Conservation (phyloP, 805 yeast species). For the Metschnikowia continentalis region DNA sequence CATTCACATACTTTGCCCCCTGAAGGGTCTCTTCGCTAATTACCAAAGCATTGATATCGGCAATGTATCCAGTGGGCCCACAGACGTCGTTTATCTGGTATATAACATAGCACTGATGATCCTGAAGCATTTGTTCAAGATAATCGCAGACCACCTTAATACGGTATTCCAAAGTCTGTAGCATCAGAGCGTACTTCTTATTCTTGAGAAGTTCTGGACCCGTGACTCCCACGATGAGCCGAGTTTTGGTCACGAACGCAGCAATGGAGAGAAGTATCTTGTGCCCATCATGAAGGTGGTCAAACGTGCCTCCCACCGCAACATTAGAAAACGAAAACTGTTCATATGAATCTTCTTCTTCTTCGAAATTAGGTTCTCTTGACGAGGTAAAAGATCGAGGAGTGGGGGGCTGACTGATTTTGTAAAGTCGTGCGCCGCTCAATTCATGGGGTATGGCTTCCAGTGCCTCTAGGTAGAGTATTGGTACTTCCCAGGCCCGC, state of each 20-base stretch:
- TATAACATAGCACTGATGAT: slow-evolving; percentile 45
- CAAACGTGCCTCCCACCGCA: slow-evolving; percentile 96
- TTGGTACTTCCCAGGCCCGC: background rate
- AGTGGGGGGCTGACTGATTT: background rate
- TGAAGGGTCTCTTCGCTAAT: slow-evolving; percentile 73
- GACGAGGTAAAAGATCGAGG: background rate
- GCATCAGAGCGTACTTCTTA: slow-evolving; percentile 63
- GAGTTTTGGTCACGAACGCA: slow-evolving; percentile 51
- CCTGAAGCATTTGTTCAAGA: slow-evolving; percentile 41
- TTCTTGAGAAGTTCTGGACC: slow-evolving; percentile 68
- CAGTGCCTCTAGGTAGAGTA: background rate
- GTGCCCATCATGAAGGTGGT: slow-evolving; percentile 94
- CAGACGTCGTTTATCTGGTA: slow-evolving; percentile 76
- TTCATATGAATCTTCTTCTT: background rate
- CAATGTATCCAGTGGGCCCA: slow-evolving; percentile 85
- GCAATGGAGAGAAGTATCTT: slow-evolving; percentile 75
- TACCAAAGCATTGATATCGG: slow-evolving; percentile 72
- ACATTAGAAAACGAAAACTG: slow-evolving; percentile 6
- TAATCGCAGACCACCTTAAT: slow-evolving; percentile 45
- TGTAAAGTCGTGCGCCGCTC: background rate
- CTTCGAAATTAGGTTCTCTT: background rate
- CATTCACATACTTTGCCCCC: slow-evolving; percentile 75
- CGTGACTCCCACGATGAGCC: slow-evolving; percentile 78
- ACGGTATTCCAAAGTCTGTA: slow-evolving; percentile 59
- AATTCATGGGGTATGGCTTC: background rate